Conservation (phyloP, 2,329 filamentous ascomycete genomes). For the Botrytis deweyae region DNA sequence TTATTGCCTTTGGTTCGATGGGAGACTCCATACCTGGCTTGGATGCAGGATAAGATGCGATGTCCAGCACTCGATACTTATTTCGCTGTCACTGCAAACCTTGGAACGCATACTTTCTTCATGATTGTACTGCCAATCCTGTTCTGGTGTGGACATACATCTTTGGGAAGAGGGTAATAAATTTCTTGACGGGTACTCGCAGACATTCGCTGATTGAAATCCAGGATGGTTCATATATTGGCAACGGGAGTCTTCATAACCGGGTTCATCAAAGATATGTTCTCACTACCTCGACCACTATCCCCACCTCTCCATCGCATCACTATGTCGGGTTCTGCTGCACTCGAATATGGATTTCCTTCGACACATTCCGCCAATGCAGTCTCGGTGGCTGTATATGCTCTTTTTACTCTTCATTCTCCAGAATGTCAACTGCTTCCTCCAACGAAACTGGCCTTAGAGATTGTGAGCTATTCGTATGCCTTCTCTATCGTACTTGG, state of each 20-base stretch:
- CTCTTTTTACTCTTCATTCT: conserved; percentile 66
- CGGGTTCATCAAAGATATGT: conserved; percentile 90
- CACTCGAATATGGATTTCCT: conserved; percentile 94
- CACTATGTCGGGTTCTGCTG: conserved; percentile 94
- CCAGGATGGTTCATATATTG: conserved; percentile 69
- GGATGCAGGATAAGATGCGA: conserved; percentile 76
- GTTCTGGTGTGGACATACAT: conserved; percentile 92
- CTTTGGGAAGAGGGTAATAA: conserved; percentile 80
- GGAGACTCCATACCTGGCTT: conserved; percentile 93
- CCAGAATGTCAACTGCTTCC: conserved; percentile 62
- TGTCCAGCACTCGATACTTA: conserved; percentile 88
- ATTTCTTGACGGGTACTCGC: conserved; percentile 13
- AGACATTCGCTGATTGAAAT: conserved; percentile 27
- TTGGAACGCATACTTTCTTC: conserved; percentile 98
- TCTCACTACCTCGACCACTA: conserved; percentile 86
- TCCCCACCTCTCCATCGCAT: conserved; percentile 92
- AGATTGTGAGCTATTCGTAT: conserved; percentile 76
- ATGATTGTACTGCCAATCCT: conserved; percentile 93
- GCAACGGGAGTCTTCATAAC: conserved; percentile 81
- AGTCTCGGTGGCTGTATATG: conserved; percentile 88
- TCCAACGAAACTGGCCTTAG: conserved; percentile 60
- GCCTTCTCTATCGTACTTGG: conserved; percentile 86
- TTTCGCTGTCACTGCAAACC: conserved; percentile 93
- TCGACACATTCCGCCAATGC: conserved; percentile 97
- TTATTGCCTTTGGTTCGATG: conserved; percentile 85